Evolutionary conservation across 345 rosid species (phyloP), one percentile per base, ranked within the genome.

Genomic region (Atalantia buxifolia): DNA sequence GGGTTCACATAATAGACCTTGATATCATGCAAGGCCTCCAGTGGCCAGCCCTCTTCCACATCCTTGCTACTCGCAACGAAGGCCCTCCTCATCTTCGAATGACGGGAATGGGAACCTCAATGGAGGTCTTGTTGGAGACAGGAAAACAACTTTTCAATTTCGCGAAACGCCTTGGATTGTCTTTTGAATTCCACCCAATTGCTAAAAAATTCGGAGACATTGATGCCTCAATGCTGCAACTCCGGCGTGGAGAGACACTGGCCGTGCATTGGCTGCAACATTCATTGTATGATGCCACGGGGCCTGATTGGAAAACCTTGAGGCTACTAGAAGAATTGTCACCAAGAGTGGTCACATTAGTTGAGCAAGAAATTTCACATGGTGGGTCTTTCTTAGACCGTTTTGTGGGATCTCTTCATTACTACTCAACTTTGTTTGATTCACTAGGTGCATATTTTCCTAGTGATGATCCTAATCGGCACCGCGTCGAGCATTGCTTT

Each of bases 1-100:
- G 79, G 70, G 93, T 91, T 64, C 95, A 91, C 77, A 90, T 91
- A 60, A 69, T 91, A 2, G 95, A 91, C 79, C 87, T 91, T 2
- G 93, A 91, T 66, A 86, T 91, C 77, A 89, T 89, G 93, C 93
- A 89, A 76, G 95, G 95, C 18, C 69, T 91, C 61, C 95, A 89
- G 81, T 91, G 95, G 95, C 95, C 95, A 8, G 92, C 92, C 7
- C 72, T 91, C 7, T 89, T 91, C 70, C 95, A 91, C 82, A 91
- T 91, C 85, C 83, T 91, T 0, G 89, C 91, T 25, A 87, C 90
- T 7, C 83, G 95, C 28, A 78, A 73, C 0, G 93, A 88, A 76
- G 95, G 95, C 24, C 88, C 93, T 0, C 95, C 92, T 0, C 86
- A 80, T 18, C 75, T 91, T 5, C 82, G 89, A 53, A 81, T 90